These are phyloP conservation scores for Solanum boliviense DNA, from an alignment of 257 asterid genomes.

Conservation along the genomic window DNA sequence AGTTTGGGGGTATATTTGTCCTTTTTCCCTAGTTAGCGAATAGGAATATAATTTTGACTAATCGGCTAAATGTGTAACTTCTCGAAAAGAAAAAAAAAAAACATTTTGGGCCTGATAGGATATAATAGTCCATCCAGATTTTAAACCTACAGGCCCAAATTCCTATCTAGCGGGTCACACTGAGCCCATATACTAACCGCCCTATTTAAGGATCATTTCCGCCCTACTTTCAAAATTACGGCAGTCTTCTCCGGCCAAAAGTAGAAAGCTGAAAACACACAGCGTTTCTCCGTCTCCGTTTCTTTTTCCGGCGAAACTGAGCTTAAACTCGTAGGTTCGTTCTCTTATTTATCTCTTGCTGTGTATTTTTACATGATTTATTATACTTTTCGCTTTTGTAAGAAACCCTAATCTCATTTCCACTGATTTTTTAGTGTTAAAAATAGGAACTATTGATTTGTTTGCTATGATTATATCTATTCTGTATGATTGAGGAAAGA, in stretches of 20 bases:
- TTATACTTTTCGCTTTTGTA: background rate
- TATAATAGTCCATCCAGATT: background rate
- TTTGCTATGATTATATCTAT: background rate
- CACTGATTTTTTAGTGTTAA: background rate
- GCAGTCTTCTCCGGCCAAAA: background rate
- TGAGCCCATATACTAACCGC: background rate
- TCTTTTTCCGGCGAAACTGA: background rate
- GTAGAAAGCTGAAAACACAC: background rate
- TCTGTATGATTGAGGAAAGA: background rate
- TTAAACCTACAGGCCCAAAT: background rate
- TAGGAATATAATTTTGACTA: background rate
- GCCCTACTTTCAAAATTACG: background rate
- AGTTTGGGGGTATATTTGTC: too few species aligned
- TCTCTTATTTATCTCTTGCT: background rate
- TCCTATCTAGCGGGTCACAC: background rate
- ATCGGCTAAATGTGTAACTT: background rate
- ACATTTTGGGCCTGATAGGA: background rate
- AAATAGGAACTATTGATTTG: background rate
- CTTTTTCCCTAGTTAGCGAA: background rate
- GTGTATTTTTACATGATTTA: background rate
- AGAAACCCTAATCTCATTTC: background rate
- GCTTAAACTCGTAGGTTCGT: background rate
- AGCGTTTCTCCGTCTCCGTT: background rate
- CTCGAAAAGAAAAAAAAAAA: background rate
- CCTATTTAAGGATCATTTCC: background rate